Evolutionary conservation across 2,329 filamentous ascomycete genomes (phyloP), one percentile per base, ranked within the genome.

Genomic region (Botrytis pseudocinerea): DNA sequence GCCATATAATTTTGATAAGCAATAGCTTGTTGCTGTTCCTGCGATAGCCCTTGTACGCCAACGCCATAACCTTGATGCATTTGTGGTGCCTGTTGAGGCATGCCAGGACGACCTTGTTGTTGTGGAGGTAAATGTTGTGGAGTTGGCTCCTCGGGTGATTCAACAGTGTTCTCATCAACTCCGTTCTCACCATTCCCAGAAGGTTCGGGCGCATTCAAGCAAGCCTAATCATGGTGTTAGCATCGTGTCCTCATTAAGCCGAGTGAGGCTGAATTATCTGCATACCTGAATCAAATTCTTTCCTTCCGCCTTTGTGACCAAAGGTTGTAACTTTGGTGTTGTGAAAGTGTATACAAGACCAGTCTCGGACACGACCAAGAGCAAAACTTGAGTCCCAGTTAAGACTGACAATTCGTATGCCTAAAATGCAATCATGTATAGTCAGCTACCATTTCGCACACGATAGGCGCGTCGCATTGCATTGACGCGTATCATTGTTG

Each of bases 311-410:
- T 98, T 98, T 76, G 96, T 99, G 78, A 98, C 96, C 71, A 99
- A 90, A 76, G 96, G 96, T 85, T 98, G 96, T 73, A 99, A 90
- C 87, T 99, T 99, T 32, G 96, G 96, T 25, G 96, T 99, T 75
- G 95, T 98, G 83, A 98, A 98, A 74, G 95, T 98, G 85, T 98
- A 98, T 80, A 98, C 95, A 48, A 98, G 90, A 77, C 95, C 95
- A 38, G 95, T 98, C 86, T 98, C 95, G 62, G 95, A 98, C 76
- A 98, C 95, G 80, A 98, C 95, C 71, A 99, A 91, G 57, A 99
- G 89, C 46, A 99, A 88, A 68, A 99, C 96, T 87, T 99, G 96
- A 73, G 96, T 99, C 80, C 96, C 96, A 57, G 96, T 99, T 80
- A 99, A 90, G 80, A 99, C 96, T 10, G 96, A 98, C 74, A 98